phyloP scores from a whole-genome alignment of 805 yeast genomes.

The Saccharomycodes ludwigii region DNA sequence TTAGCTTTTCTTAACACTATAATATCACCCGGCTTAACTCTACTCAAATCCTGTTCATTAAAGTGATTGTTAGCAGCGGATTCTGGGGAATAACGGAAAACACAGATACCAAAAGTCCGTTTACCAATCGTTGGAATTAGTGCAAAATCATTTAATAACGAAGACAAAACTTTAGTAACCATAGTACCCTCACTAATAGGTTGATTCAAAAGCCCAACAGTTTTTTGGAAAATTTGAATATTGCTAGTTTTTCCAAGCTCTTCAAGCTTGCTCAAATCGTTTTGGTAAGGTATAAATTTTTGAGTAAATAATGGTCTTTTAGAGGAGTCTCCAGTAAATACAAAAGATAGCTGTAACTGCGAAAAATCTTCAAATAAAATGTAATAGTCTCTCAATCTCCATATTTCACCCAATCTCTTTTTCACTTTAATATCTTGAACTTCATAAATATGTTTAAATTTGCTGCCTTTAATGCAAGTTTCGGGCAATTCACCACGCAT shows the following conservation, averaged over 20 bases:
- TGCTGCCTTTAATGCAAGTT: constrained; percentile 8
- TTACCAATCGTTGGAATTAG: constrained; percentile 47
- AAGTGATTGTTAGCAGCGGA: constrained; percentile 29
- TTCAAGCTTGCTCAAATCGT: constrained; percentile 13
- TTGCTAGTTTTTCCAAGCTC: constrained; percentile 34
- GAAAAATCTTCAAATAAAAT: constrained; percentile 63
- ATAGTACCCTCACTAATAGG: too few species aligned
- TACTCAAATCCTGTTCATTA: constrained; percentile 41
- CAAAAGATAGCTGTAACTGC: constrained; percentile 46
- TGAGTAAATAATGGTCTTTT: constrained; percentile 31
- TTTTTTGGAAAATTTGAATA: constrained; percentile 35
- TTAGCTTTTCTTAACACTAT: constrained; percentile 63
- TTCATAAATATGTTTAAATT: constrained; percentile 36
- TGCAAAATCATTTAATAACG: constrained; percentile 27
- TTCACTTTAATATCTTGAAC: constrained; percentile 42
- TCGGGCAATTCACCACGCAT: constrained; percentile 45
- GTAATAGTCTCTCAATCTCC: constrained; percentile 51
- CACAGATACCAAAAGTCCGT: constrained; percentile 51
- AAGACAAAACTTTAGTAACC: too few species aligned
- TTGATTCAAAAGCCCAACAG: too few species aligned
- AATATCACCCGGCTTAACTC: constrained; percentile 74
- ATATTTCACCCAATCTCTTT: constrained; percentile 43
- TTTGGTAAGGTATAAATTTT: constrained; percentile 9
- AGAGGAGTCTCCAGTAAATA: constrained; percentile 45
- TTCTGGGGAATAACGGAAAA: constrained; percentile 46